phyloP scores from a whole-genome alignment of 129 eudicot species.

The Artemisia tridentata region DNA sequence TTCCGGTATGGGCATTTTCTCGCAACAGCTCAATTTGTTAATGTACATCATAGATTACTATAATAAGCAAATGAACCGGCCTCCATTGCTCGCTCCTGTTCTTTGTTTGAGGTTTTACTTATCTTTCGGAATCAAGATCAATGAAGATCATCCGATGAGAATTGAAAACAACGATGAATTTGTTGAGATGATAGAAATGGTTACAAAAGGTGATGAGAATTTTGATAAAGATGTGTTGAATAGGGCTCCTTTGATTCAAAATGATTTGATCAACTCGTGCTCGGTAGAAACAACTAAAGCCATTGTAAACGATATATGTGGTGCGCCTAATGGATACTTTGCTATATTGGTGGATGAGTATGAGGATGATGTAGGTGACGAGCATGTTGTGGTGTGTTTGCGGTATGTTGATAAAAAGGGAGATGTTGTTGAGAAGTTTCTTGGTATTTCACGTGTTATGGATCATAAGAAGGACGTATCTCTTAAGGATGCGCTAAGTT shows the following conservation, averaged over 20 bases:
- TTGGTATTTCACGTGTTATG: constrained; percentile 17
- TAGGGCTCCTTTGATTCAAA: not conserved
- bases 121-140: not conserved
- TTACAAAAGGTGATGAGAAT: not conserved
- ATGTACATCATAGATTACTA: not conserved
- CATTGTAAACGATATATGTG: constrained; percentile 10
- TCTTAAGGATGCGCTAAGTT: not conserved
- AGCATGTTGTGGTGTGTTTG: constrained; percentile 16
- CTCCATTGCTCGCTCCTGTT: constrained; percentile 3
- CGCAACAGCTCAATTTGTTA: too few relatives aligned
- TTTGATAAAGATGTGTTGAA: not conserved
- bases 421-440: constrained; percentile 13
- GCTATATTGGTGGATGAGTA: constrained; percentile 18
- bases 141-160: too few relatives aligned
- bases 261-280: constrained; percentile 9
- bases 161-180: not conserved
- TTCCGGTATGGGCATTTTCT: too few relatives aligned
- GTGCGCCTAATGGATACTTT: not conserved
- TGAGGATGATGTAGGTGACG: not conserved
- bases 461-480: constrained; percentile 11
- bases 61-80: not conserved
- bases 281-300: constrained; percentile 15
- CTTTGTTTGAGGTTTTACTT: not conserved
- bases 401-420: constrained; percentile 11
- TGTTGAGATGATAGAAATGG: constrained; percentile 1